A percentile compares a stretch with the other conserved stretches of the same genome.
These are phyloP conservation scores for Aspergillus sp. DNA, from an alignment of 2,329 filamentous ascomycete species.

Conservation along the genomic window DNA sequence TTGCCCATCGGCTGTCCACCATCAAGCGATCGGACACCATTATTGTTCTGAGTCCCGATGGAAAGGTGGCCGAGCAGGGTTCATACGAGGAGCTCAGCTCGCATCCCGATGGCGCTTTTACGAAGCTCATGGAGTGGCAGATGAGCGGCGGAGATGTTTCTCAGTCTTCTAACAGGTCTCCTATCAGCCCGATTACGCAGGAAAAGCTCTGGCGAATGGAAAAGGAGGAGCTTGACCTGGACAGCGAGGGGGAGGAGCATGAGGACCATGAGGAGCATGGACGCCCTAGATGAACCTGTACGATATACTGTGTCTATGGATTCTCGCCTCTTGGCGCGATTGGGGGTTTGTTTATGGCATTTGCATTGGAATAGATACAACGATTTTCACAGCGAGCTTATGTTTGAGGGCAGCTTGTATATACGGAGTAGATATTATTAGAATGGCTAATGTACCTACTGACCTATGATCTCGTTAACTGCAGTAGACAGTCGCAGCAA, in stretches of 20 bases:
- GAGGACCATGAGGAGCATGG: background rate
- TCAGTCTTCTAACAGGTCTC: constrained; percentile 14
- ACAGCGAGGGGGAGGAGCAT: background rate
- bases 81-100: constrained; percentile 68
- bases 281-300: background rate
- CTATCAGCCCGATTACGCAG: constrained; percentile 33
- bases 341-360: background rate
- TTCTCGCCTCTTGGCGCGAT: constrained; percentile 1
- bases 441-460: too few species aligned
- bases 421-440: too few species aligned
- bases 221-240: constrained; percentile 26
- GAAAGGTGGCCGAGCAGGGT: constrained; percentile 82
- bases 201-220: constrained; percentile 43
- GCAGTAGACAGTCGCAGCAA: too few species aligned
- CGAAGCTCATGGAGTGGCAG: constrained; percentile 97
- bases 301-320: background rate
- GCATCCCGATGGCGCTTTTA: constrained; percentile 73
- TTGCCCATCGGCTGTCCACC: constrained; percentile 88
- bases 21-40: constrained; percentile 94
- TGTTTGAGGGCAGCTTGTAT: too few species aligned
- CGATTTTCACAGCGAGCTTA: too few species aligned
- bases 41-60: constrained; percentile 79
- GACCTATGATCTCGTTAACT: too few species aligned
- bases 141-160: constrained; percentile 67
- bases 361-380: background rate